Percentiles rank a stretch among this genome's conserved stretches.
Conservation (phyloP, 768 basidiomycete species). For the Lanmaoa pseudosensibilis region DNA sequence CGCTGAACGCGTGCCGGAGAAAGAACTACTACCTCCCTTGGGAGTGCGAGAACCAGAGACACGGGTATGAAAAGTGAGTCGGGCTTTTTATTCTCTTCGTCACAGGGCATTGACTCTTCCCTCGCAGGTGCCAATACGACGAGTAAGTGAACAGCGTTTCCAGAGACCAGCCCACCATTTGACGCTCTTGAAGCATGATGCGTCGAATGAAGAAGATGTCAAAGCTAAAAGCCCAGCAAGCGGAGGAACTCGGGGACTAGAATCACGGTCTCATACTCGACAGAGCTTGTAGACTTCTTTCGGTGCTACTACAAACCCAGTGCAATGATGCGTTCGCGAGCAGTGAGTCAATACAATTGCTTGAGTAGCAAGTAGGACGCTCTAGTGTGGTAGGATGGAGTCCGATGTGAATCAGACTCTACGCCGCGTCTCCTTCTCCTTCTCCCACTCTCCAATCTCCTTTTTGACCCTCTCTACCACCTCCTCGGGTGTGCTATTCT, state of each 20-base stretch:
- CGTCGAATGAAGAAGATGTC: constrained; percentile 85
- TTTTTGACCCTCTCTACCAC: constrained; percentile 63
- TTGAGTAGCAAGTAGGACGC: constrained; percentile 9
- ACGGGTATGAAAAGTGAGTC: constrained; percentile 79
- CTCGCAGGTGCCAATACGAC: constrained; percentile 84
- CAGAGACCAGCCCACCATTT: background rate
- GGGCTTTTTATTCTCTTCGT: background rate
- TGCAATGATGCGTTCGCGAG: constrained; percentile 9
- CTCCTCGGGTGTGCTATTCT: constrained; percentile 67
- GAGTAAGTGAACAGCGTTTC: constrained; percentile 58
- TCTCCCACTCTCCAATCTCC: constrained; percentile 45
- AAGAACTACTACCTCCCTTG: constrained; percentile 81
- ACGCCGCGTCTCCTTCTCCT: constrained; percentile 35
- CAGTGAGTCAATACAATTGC: constrained; percentile 17
- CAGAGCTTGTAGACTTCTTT: constrained; percentile 7
- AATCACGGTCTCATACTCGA: constrained; percentile 17
- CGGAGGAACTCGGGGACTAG: constrained; percentile 39
- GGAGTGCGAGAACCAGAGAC: constrained; percentile 89
- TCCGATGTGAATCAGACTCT: constrained; percentile 24
- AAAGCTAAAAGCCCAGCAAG: constrained; percentile 59
- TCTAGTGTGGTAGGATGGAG: background rate
- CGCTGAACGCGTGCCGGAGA: constrained; percentile 83
- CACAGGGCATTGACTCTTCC: constrained; percentile 6
- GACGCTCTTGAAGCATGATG: constrained; percentile 57
- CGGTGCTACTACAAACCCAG: background rate